Evolutionary conservation across 148 eudicot genomes (phyloP).

Genomic region (Agrostemma githago): DNA sequence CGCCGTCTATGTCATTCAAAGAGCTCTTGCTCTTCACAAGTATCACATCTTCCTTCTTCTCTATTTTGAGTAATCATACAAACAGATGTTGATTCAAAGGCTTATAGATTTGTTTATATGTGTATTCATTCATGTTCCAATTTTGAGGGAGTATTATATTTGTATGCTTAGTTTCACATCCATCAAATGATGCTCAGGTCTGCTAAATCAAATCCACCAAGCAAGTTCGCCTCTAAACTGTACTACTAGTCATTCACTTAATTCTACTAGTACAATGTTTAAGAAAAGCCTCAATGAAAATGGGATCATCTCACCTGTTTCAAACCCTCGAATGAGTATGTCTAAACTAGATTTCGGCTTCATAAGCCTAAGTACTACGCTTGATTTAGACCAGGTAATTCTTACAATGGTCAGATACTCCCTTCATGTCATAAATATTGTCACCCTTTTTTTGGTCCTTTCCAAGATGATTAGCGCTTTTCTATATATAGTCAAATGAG

Average conservation of each 20-base stretch:
- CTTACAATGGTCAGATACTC: neutral
- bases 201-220: too few species aligned
- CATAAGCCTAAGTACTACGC: slow-evolving; percentile 41
- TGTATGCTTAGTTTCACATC: neutral
- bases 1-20: slow-evolving; percentile 75
- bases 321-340: slow-evolving; percentile 21
- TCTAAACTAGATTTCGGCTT: slow-evolving; percentile 30
- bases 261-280: slow-evolving; percentile 26
- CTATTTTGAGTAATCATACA: neutral
- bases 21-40: slow-evolving; percentile 93
- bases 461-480: too few species aligned
- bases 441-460: neutral
- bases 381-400: slow-evolving; percentile 52
- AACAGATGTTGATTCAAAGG: neutral
- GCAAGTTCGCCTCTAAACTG: slow-evolving; percentile 32
- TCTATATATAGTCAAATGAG: neutral
- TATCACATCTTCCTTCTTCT: slow-evolving; percentile 16
- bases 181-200: neutral
- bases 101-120: slow-evolving; percentile 10
- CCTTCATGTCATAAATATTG: neutral
- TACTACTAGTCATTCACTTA: slow-evolving; percentile 27
- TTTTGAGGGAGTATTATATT: neutral
- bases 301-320: slow-evolving; percentile 22
- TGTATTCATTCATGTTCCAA: too few species aligned
- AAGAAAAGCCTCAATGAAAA: slow-evolving; percentile 49